Evolutionary conservation across 2,329 filamentous ascomycete genomes (phyloP), one percentile per base, ranked within the genome.

Genomic region (Piedraia hortae): DNA sequence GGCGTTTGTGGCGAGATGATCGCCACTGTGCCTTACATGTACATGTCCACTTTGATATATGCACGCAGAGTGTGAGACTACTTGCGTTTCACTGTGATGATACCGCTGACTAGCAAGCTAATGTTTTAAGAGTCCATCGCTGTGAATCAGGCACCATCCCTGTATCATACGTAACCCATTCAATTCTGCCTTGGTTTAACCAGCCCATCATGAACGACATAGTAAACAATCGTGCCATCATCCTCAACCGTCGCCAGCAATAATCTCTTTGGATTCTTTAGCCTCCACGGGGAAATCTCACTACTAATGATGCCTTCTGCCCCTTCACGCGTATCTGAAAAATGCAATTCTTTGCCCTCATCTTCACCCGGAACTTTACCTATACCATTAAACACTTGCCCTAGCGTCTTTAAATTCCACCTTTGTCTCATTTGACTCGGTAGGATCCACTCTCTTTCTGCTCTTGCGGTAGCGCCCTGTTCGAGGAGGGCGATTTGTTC

Each of bases 131-230:
- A n/a, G n/a, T n/a, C n/a, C n/a, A n/a, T n/a, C n/a, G n/a, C n/a
- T n/a, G n/a, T n/a, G n/a, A n/a, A n/a, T n/a, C n/a, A n/a, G n/a
- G n/a, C n/a, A n/a, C n/a, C n/a, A n/a, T n/a, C n/a, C n/a, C n/a
- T n/a, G n/a, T n/a, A n/a, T n/a, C n/a, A n/a, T n/a, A n/a, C n/a
- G n/a, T n/a, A n/a, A n/a, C n/a, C n/a, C n/a, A n/a, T n/a, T 56
- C 48, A 82, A 41, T 85, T 85, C 43, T 82, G 74, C 26, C 74
- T 56, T 12, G 74, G 74, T 50, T 82, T 85, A 23, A 82, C 71
- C 31, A 80, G 64, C n/a, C 73, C 74, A 42, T 82, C 72, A 36
- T 82, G 73, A 42, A 82, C 62, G 30, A 80, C 57, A 39, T 85
- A 85, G 46, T 82, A 85, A 18, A 75, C 69, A 10, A 85, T 57